A percentile compares a stretch with the other conserved stretches of the same genome.
phyloP scores from a whole-genome alignment of 768 basidiomycete genomes.

The Suillus hirtellus region DNA sequence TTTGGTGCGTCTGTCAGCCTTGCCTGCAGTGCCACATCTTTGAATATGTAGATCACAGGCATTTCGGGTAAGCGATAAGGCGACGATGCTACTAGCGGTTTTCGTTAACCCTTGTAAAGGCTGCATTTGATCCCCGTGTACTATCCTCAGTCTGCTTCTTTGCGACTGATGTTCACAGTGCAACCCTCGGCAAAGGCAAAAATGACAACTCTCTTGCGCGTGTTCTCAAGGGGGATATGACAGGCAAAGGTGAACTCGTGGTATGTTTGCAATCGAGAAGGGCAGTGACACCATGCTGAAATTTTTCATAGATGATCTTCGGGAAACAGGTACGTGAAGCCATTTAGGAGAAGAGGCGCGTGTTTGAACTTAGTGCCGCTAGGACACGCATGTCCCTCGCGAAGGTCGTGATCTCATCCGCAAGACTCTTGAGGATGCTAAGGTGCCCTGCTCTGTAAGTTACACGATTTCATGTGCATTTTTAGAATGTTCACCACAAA shows the following conservation, averaged over 20 bases:
- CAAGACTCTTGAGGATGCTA: slow-evolving; percentile 77
- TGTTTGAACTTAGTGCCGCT: neutral
- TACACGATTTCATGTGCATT: slow-evolving; percentile 4
- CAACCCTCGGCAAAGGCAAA: slow-evolving; percentile 82
- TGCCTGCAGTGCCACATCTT: neutral
- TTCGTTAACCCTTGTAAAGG: slow-evolving; percentile 43
- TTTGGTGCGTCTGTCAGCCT: slow-evolving; percentile 48
- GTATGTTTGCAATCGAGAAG: slow-evolving; percentile 42
- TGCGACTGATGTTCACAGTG: slow-evolving; percentile 89
- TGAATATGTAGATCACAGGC: slow-evolving; percentile 35
- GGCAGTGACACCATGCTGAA: neutral
- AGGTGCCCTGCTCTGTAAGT: slow-evolving; percentile 68
- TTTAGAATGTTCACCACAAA: slow-evolving; percentile 12
- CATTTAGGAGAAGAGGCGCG: neutral
- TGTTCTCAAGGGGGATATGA: slow-evolving; percentile 74
- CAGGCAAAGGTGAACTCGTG: slow-evolving; percentile 79
- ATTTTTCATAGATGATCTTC: slow-evolving; percentile 75
- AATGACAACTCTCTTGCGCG: slow-evolving; percentile 79
- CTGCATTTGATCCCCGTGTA: slow-evolving; percentile 84
- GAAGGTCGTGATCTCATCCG: slow-evolving; percentile 85
- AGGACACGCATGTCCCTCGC: slow-evolving; percentile 94
- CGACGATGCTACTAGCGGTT: slow-evolving; percentile 1
- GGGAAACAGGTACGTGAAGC: slow-evolving; percentile 73
- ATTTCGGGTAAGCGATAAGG: slow-evolving; percentile 43
- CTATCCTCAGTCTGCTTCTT: slow-evolving; percentile 91